phyloP scores from a whole-genome alignment of 2,329 filamentous ascomycete species.

The Apiospora marii region DNA sequence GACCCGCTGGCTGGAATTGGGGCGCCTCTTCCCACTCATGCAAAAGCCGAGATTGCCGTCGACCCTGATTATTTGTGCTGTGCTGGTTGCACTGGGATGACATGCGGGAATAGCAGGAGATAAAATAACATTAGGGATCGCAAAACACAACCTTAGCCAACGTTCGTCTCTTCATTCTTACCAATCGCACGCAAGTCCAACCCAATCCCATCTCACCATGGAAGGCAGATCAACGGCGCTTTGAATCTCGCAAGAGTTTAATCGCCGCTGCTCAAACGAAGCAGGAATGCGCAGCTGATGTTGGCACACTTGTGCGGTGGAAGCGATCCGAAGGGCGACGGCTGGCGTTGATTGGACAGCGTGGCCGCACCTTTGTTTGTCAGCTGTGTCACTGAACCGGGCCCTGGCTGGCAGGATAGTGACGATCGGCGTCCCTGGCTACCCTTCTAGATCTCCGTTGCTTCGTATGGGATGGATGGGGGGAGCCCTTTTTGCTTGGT shows the following conservation, averaged over 20 bases:
- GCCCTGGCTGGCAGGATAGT: conserved; percentile 4
- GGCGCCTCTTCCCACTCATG: conserved; percentile 12
- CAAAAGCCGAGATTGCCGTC: conserved; percentile 16
- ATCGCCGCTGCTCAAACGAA: conserved; percentile 1
- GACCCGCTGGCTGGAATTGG: conserved; percentile 16
- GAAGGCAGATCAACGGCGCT: conserved; percentile 7
- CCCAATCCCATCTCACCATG: not conserved
- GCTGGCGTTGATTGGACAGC: not conserved
- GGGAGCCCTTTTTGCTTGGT: not conserved
- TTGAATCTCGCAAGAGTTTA: conserved; percentile 18
- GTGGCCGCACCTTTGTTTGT: conserved; percentile 12
- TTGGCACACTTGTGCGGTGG: not conserved
- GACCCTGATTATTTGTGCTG: conserved; percentile 1
- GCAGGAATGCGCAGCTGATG: conserved; percentile 11
- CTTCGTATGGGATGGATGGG: conserved; percentile 2
- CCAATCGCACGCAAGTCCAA: not conserved
- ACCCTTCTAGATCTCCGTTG: conserved; percentile 10
- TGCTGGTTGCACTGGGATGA: conserved; percentile 7
- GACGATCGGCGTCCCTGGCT: conserved; percentile 15
- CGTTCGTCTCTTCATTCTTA: not conserved
- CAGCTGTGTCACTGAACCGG: conserved; percentile 6
- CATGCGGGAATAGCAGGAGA: conserved; percentile 17
- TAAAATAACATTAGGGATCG: not conserved
- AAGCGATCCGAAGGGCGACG: not conserved
- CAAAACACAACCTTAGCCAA: not conserved